These are phyloP conservation scores for Cyberlindnera suaveolens DNA, from an alignment of 805 yeast species.

Conservation along the genomic window DNA sequence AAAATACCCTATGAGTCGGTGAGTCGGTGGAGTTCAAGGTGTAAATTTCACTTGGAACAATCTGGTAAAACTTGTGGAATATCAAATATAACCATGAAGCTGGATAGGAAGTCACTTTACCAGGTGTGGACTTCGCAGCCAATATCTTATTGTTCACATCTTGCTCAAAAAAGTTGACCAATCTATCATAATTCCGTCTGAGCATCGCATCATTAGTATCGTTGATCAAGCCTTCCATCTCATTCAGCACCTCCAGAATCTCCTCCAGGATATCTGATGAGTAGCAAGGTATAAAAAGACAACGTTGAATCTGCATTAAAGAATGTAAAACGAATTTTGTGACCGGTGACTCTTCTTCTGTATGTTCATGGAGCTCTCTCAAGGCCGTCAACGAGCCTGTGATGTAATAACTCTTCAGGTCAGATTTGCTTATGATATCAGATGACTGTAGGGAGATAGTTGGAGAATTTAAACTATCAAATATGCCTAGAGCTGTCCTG, in stretches of 20 bases:
- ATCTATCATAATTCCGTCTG: constrained; percentile 1
- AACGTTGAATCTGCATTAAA: constrained; percentile 1
- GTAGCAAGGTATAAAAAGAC: constrained; percentile 19
- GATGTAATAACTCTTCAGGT: constrained; percentile 10
- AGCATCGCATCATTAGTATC: constrained; percentile 9
- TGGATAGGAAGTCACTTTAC: constrained; percentile 13
- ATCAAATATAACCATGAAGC: constrained; percentile 10
- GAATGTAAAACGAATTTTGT: constrained; percentile 11
- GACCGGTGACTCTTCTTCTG: constrained; percentile 13
- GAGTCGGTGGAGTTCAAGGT: constrained; percentile 6
- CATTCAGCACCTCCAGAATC: constrained; percentile 10
- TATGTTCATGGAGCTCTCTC: constrained; percentile 11
- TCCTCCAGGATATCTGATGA: constrained; percentile 13
- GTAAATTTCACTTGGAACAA: constrained; percentile 17
- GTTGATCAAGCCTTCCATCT: constrained; percentile 4
- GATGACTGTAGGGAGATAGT: constrained; percentile 12
- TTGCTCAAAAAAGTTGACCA: constrained; percentile 8
- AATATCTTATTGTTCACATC: constrained; percentile 2
- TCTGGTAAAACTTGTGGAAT: constrained; percentile 9
- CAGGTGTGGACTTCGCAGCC: constrained; percentile 1
- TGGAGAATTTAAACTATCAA: constrained; percentile 6
- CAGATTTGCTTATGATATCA: constrained; percentile 9
- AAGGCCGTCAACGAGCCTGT: constrained; percentile 14
- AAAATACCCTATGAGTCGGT: constrained; percentile 14
- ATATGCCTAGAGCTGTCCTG: constrained; percentile 3